Evolutionary conservation across 2,329 filamentous ascomycete genomes (phyloP).

Genomic region (Beauveria caledonica): DNA sequence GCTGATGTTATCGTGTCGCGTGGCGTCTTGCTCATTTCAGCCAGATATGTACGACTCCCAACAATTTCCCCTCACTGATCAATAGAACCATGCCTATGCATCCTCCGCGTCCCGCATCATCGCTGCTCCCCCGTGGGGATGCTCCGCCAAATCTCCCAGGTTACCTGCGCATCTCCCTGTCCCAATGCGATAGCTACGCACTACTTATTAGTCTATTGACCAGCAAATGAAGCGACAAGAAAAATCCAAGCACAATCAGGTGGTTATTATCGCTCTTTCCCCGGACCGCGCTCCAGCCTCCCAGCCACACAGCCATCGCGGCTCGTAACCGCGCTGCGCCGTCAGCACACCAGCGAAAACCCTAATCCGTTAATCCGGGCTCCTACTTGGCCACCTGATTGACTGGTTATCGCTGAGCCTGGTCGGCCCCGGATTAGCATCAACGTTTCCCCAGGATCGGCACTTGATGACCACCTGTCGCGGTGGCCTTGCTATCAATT

Average conservation of each 20-base stretch:
- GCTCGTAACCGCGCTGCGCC: slow-evolving; percentile 5
- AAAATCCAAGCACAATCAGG: background rate
- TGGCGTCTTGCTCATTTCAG: slow-evolving; percentile 6
- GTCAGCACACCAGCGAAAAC: background rate
- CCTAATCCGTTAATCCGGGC: background rate
- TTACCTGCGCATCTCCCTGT: background rate
- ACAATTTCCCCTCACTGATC: background rate
- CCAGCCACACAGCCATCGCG: background rate
- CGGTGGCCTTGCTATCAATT: no score
- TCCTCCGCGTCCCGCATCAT: background rate
- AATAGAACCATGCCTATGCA: background rate
- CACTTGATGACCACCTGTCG: background rate
- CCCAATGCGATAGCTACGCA: background rate
- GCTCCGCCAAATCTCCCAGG: background rate
- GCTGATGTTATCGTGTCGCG: slow-evolving; percentile 4
- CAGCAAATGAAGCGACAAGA: background rate
- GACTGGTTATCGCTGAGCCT: background rate
- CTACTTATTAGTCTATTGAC: background rate
- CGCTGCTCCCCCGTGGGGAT: background rate
- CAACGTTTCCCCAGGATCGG: background rate
- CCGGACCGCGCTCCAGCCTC: slow-evolving; percentile 2
- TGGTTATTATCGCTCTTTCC: background rate
- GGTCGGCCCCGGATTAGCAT: background rate
- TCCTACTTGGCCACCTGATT: no score
- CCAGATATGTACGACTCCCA: no score